Evolutionary conservation across 129 eudicot genomes (phyloP).

Genomic region (Smallanthus sonchifolius): DNA sequence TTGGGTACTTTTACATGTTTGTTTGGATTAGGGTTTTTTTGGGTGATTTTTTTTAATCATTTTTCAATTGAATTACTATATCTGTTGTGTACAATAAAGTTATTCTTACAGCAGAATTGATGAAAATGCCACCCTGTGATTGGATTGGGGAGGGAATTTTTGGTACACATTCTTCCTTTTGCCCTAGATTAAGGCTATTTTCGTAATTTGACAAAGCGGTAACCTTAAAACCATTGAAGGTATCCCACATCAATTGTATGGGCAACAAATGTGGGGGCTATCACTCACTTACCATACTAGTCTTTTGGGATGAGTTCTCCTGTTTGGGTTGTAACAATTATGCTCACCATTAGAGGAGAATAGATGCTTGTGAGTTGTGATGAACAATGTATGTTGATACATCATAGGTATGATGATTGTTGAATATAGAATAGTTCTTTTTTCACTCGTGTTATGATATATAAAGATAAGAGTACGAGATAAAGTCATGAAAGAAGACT

Average conservation of each 20-base stretch:
- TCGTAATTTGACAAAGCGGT: neutral
- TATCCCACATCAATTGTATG: too few species aligned
- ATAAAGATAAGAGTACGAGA: neutral
- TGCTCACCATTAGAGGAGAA: neutral
- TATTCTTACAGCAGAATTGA: neutral
- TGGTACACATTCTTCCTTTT: neutral
- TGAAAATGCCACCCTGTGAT: neutral
- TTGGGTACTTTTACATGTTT: constrained; percentile 9
- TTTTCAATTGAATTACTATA: neutral
- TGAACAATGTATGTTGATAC: constrained; percentile 11
- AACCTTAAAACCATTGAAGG: too few species aligned
- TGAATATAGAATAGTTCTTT: neutral
- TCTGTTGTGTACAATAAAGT: neutral
- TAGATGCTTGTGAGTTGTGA: constrained; percentile 14
- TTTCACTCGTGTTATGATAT: constrained; percentile 8
- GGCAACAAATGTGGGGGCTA: too few species aligned
- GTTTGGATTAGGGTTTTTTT: constrained; percentile 12
- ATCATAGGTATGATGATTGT: neutral
- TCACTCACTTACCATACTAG: too few species aligned
- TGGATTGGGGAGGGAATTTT: neutral
- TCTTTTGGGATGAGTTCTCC: too few species aligned
- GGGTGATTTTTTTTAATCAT: neutral
- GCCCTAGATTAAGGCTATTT: neutral
- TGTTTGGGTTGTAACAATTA: too few species aligned
- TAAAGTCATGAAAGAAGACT: neutral